Base-by-base conservation (phyloP, 331 rosid genomes). In the Malus hybrid region DNA sequence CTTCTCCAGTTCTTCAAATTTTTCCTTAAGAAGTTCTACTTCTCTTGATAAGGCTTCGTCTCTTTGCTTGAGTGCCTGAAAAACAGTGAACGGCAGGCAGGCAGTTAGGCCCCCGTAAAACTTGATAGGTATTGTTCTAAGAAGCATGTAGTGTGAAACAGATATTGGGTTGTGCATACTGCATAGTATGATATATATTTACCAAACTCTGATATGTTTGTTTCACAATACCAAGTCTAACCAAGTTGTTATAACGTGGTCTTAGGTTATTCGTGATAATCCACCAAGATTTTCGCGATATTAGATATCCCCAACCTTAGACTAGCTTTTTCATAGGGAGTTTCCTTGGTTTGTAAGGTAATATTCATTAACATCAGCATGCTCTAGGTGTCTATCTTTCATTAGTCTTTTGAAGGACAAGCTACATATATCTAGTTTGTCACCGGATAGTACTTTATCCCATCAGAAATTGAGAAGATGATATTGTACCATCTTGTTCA, bases 1-100 rank as follows among this genome's bases (percentile, higher is more conserved):
- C 79, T 82, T 85, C 79, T 91, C 98, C 77, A 93, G 68, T 84
- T 90, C 98, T 83, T 81, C 88, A 71, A 91, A 74, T 82, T 81
- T 90, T 12, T 72, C 81, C 81, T 70, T 87, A 27, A 90, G 87
- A 71, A 71, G 84, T 79, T 90, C 93, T 61, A 91, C 46, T 74
- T 90, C 92, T 84, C 79, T 76, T 5, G 84, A 76, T 81, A 94
- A 79, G 8, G 76, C 83, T 31, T 90, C 97, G 54, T 81, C 91
- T 77, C 82, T 83, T 70, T 83, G 84, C 91, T 65, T 83, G 86
- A 88, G 61, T 79, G 86, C 80, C 98, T 93, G 74, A 73, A 76
- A 64, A 81, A 85, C 67, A 73, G 66, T 46, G 67, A 71, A 72
- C 31, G 60, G 16, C 20, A 67, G 19, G 34, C 34, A 6, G 27